Base-by-base conservation (phyloP, 768 basidiomycete species). In the Auriscalpium microsporum region DNA sequence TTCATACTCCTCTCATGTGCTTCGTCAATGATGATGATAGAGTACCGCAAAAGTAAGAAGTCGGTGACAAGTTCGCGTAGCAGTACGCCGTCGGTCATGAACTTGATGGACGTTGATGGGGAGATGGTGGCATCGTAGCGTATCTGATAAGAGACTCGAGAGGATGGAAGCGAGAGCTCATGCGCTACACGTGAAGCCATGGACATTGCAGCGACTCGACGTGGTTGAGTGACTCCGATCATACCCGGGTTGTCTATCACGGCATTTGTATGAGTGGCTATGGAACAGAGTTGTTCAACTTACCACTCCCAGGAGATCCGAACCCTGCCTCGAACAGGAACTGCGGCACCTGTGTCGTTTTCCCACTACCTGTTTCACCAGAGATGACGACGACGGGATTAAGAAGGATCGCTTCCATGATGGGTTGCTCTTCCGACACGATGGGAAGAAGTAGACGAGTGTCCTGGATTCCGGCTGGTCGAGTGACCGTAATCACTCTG, bases 71-170 rank as follows among this genome's bases (percentile, higher is more conserved):
- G 75, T 69, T 99, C 96, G 54, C 96, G 85, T 14, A 99, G 75
- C 36, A 99, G 74, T 28, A 99, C 93, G 73, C 96, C 96, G 64
- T 99, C 96, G 7, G 96, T 99, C 94, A 98, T 97, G 75, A 98
- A 99, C 69, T 98, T 97, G 75, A 99, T 94, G 8, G 85, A 85
- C 1, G 96, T 99, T 19, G 82, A 77, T 1, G 91, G 78, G 4
- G 93, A 93, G 0, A 93, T 86, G 1, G 93, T 97, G 1, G 92
- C 88, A 62, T 97, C 95, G 66, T 98, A 99, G 58, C 96, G 88
- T 58, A 99, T 97, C 68, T 97, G 94, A 69, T 98, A 94, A 0
- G 96, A 95, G 7, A 98, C 91, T 23, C 80, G 77, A 1, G 86
- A 85, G 1, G 86, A 75, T 0, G 89, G 78, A 13, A 97, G 73